phyloP scores from a whole-genome alignment of 805 yeast species.

The Kodamaea fukazawae region DNA sequence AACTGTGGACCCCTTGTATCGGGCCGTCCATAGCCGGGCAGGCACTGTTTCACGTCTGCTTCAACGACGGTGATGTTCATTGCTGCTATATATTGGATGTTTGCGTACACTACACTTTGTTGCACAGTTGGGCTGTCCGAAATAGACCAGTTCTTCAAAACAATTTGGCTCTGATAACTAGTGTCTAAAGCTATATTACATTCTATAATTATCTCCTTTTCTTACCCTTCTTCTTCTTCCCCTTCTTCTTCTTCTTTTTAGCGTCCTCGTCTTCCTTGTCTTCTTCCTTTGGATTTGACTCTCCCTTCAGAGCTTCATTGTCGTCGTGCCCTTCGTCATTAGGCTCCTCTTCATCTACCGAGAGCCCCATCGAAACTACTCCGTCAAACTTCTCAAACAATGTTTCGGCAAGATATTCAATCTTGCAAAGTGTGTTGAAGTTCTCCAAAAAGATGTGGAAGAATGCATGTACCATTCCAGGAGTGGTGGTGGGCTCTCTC shows the following conservation, averaged over 20 bases:
- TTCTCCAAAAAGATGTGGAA: slow-evolving; percentile 25
- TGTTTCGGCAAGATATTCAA: slow-evolving; percentile 27
- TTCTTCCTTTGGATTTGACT: slow-evolving; percentile 27
- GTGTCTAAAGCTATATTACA: neutral
- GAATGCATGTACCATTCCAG: slow-evolving; percentile 16
- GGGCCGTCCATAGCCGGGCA: too few relatives aligned
- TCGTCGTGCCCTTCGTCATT: too few relatives aligned
- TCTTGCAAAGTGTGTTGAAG: slow-evolving; percentile 32
- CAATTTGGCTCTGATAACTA: too few relatives aligned
- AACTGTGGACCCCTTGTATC: neutral
- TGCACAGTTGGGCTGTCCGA: too few relatives aligned
- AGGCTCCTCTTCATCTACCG: slow-evolving; percentile 10
- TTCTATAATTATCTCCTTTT: slow-evolving; percentile 13
- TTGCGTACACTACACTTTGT: too few relatives aligned
- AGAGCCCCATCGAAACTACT: slow-evolving; percentile 13
- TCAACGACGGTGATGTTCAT: too few relatives aligned
- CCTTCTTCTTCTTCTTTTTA: slow-evolving; percentile 21
- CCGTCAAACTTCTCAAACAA: slow-evolving; percentile 26
- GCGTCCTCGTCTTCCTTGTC: slow-evolving; percentile 18
- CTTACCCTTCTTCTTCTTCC: slow-evolving; percentile 29
- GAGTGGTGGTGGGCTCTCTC: slow-evolving; percentile 3
- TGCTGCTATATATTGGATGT: too few relatives aligned
- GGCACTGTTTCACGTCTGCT: too few relatives aligned
- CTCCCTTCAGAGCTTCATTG: slow-evolving; percentile 3
- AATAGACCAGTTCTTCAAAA: too few relatives aligned